Base-by-base conservation (phyloP, 2,329 filamentous ascomycete genomes). In the Purpureocillium lavendulum region DNA sequence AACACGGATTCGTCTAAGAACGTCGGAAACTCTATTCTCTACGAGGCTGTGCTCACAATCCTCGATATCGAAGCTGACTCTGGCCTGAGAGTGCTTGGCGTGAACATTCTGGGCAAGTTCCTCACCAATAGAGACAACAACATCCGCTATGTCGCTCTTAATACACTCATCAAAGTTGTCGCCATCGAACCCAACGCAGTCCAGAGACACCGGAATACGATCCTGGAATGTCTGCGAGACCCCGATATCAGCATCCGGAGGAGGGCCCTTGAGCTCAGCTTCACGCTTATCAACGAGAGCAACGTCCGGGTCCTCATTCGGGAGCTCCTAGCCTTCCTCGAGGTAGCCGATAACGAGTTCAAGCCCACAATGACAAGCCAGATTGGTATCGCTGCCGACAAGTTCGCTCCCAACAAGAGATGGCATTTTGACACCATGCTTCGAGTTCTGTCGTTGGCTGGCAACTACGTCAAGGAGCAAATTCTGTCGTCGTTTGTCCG, bases 391-490 rank as follows among this genome's bases (percentile, higher is more conserved):
- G 92, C 94, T 10, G 92, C 94, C 7, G 92, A 98, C 61, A 82
- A 90, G 49, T 98, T 87, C 62, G 86, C 92, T 2, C 94, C 92
- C 1, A 97, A 92, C 66, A 97, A 97, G 67, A 76, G 92, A 58
- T 98, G 92, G 92, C 92, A 98, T 58, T 84, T 97, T 50, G 92
- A 98, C 56, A 98, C 94, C 3, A 96, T 98, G 82, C 71, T 98
- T 39, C 79, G 94, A 16, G 88, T 98, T 17, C 65, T 98, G 51
- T 95, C 89, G 42, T 71, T 98, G 48, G 92, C 92, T 38, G 92
- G 92, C 35, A 95, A 94, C 63, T 95, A 92, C 55, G 89, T 98
- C 50, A 97, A 96, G 61, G 92, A 98, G 60, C 92, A 94, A 52
- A 98, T 98, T 44, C 65, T 98, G 42, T 96, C 92, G 0, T 97